phyloP scores from a whole-genome alignment of 352 stramenopile genomes.

The Vaucheria bursata region DNA sequence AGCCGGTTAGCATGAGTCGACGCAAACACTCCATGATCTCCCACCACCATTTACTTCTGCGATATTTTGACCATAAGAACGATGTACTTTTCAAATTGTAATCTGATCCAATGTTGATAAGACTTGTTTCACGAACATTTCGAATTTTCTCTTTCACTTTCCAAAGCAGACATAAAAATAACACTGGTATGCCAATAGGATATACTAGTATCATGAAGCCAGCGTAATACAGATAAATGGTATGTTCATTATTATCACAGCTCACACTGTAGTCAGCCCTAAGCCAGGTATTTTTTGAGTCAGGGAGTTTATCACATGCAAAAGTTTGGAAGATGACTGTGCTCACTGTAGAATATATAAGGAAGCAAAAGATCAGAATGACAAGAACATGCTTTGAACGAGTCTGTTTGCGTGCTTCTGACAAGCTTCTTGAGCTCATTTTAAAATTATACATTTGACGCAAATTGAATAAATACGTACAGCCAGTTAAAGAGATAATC shows the following conservation, averaged over 20 bases:
- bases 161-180: background rate
- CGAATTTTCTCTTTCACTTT: background rate
- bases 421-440: background rate
- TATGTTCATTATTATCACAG: background rate
- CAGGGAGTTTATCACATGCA: slow-evolving; percentile 9
- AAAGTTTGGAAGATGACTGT: slow-evolving; percentile 32
- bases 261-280: slow-evolving; percentile 7
- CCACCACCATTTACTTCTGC: background rate
- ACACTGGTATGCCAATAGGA: background rate
- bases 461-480: background rate
- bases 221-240: background rate
- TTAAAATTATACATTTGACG: background rate
- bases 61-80: background rate
- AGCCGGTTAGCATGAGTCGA: background rate
- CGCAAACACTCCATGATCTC: background rate
- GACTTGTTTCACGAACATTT: no score
- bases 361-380: slow-evolving; percentile 17
- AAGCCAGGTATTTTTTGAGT: background rate
- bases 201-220: background rate
- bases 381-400: background rate
- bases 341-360: slow-evolving; percentile 33
- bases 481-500: background rate
- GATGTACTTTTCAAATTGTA: background rate
- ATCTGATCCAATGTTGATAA: background rate
- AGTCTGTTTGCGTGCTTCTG: background rate